Base-by-base conservation (phyloP, 2,329 filamentous ascomycete genomes). In the Ciborinia camelliae region DNA sequence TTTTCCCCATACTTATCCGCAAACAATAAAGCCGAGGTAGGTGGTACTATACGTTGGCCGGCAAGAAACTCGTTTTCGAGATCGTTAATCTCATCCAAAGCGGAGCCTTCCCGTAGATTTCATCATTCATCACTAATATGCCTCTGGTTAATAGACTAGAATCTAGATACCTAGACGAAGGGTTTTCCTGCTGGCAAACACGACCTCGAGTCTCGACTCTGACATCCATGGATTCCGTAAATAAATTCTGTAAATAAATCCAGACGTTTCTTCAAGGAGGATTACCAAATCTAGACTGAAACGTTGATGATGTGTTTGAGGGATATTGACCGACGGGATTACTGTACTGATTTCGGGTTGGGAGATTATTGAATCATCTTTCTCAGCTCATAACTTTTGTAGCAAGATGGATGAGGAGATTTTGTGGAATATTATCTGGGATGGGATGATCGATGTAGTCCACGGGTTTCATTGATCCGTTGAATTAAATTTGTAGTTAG, bases 281-380 rank as follows among this genome's bases (percentile, higher is more conserved):
- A 54, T 54, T 12, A 23, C 39, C 23, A 35, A 50, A 37, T 45
- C 41, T 26, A 43, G 20, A 39, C 54, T 58, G 54, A 58, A 58
- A 58, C 54, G 32, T 32, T 12, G 39, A 35, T 45, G 28, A 26
- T 35, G 12, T 58, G 55, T 47, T 58, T 57, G 23, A 35, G 55
- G 55, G n/a, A n/a, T n/a, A n/a, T n/a, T n/a, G n/a, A n/a, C n/a
- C n/a, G n/a, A n/a, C n/a, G n/a, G n/a, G n/a, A n/a, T n/a, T n/a
- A 39, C 15, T 37, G 35, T 37, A 37, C 37, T 39, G 20, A 47
- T 35, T 45, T n/a, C 3, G 39, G 41, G 2, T 30, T 41, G 28
- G 15, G 9, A 15, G 37, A n/a, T n/a, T n/a, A 26, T 55, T 23
- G 37, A 20, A 55, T 55, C 3, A 28, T 32, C 9, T 12, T 51